A percentile compares a stretch with the other conserved stretches of the same genome.
These are phyloP conservation scores for Neurospora terricola DNA, from an alignment of 495 filamentous ascomycete genomes.

Conservation along the genomic window DNA sequence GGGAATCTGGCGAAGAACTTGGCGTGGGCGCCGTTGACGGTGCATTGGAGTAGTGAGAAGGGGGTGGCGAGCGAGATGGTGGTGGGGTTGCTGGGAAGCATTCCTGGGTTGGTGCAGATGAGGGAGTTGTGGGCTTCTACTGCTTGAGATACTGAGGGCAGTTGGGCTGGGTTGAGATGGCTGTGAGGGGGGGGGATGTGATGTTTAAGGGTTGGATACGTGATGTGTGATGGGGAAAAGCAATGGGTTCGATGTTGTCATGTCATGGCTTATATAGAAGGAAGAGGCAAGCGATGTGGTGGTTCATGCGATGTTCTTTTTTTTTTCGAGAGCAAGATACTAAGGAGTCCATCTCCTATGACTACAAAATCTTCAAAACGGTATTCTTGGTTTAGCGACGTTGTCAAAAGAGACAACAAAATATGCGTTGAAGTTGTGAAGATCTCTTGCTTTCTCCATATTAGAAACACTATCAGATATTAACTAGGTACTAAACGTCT, in stretches of 20 bases:
- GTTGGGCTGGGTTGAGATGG: neutral
- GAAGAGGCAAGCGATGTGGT: neutral
- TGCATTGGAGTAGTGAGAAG: slow-evolving; percentile 75
- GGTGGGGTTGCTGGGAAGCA: slow-evolving; percentile 54
- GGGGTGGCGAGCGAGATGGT: slow-evolving; percentile 49
- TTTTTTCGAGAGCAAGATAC: neutral
- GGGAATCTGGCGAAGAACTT: slow-evolving; percentile 37
- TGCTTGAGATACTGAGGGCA: slow-evolving; percentile 8
- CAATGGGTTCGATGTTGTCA: neutral
- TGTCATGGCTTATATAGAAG: neutral
- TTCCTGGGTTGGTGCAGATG: slow-evolving; percentile 60
- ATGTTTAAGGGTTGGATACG: neutral
- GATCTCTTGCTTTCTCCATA: neutral
- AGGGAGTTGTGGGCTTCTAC: slow-evolving; percentile 51
- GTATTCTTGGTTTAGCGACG: neutral
- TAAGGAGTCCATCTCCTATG: neutral
- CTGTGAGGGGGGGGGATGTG: neutral
- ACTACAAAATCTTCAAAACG: neutral
- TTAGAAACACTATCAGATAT: neutral
- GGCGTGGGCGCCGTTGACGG: slow-evolving; percentile 48
- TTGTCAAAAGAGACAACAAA: neutral
- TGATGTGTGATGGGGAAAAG: neutral
- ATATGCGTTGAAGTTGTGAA: neutral
- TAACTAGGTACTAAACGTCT: neutral
- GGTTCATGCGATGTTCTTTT: neutral